Percentiles rank a stretch among this genome's conserved stretches.
Conservation (phyloP, 1,284 basidiomycete genomes). For the Cryptococcus floricola region DNA sequence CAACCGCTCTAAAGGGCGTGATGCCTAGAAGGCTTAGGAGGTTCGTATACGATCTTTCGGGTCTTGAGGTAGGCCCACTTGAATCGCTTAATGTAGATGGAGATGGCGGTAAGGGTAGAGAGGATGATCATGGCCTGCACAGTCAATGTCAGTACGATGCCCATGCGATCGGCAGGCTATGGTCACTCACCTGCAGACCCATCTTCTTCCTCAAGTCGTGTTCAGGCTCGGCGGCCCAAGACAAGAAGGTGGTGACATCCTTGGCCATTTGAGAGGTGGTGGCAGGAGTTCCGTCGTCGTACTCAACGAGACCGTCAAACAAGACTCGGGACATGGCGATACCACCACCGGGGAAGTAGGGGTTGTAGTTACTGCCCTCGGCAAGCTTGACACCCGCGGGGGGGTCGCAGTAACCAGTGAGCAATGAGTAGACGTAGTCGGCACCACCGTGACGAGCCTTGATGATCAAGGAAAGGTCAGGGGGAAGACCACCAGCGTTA, state of each 20-base stretch:
- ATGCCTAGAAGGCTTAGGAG: conserved; percentile 28
- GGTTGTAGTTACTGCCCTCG: conserved; percentile 98
- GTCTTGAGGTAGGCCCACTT: conserved; percentile 91
- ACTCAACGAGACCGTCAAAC: conserved; percentile 93
- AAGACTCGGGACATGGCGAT: conserved; percentile 98
- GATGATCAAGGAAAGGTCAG: conserved; percentile 93
- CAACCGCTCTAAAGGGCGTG: conserved; percentile 11
- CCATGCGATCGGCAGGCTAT: not conserved
- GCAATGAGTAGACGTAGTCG: conserved; percentile 93
- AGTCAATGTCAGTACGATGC: not conserved
- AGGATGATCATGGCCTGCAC: conserved; percentile 82
- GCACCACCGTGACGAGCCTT: conserved; percentile 97
- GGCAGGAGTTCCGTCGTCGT: conserved; percentile 90
- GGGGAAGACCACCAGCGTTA: conserved; percentile 90
- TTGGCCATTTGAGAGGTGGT: conserved; percentile 99
- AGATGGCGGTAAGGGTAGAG: conserved; percentile 73
- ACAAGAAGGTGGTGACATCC: conserved; percentile 92
- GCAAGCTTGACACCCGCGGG: conserved; percentile 94
- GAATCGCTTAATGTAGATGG: conserved; percentile 87
- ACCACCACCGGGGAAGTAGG: conserved; percentile 94
- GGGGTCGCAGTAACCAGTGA: conserved; percentile 96
- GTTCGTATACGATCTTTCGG: conserved; percentile 70
- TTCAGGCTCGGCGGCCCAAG: conserved; percentile 95
- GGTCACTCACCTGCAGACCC: conserved; percentile 59
- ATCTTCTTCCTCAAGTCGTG: conserved; percentile 96